These are phyloP conservation scores for Tilletia horrida DNA, from an alignment of 1,284 basidiomycete genomes.

Conservation along the genomic window DNA sequence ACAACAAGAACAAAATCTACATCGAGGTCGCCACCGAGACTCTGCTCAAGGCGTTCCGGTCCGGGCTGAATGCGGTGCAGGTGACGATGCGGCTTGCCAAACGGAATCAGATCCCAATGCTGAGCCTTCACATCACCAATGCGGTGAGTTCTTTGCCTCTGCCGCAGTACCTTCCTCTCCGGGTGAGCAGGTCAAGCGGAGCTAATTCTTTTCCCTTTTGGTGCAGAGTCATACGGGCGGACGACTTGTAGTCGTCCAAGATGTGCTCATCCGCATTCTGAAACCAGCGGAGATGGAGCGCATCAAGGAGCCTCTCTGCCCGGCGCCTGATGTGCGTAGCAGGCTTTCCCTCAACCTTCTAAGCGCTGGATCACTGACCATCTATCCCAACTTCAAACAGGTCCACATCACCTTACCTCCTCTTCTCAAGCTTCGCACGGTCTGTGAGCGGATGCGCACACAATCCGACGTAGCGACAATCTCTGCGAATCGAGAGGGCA, in stretches of 20 bases:
- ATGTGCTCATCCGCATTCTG: conserved; percentile 52
- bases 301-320: conserved; percentile 52
- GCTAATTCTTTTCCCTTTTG: neutral
- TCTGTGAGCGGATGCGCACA: conserved; percentile 49
- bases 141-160: conserved; percentile 24
- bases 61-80: conserved; percentile 38
- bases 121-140: conserved; percentile 45
- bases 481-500: conserved; percentile 42
- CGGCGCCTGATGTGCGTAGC: conserved; percentile 45
- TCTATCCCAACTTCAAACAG: conserved; percentile 17
- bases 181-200: neutral
- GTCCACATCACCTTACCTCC: conserved; percentile 50
- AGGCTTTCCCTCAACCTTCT: neutral
- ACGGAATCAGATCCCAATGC: conserved; percentile 46
- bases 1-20: conserved; percentile 54
- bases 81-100: conserved; percentile 52
- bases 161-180: neutral
- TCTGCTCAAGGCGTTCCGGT: conserved; percentile 47
- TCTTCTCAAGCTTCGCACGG: conserved; percentile 45
- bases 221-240: conserved; percentile 37
- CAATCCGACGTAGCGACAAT: conserved; percentile 42
- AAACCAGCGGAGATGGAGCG: conserved; percentile 48
- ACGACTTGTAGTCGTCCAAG: conserved; percentile 48
- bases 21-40: conserved; percentile 53
- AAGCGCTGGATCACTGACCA: no score